Percentiles rank a stretch among this genome's conserved stretches.
Conservation (phyloP, 768 basidiomycete species). For the Calvatia gigantea region DNA sequence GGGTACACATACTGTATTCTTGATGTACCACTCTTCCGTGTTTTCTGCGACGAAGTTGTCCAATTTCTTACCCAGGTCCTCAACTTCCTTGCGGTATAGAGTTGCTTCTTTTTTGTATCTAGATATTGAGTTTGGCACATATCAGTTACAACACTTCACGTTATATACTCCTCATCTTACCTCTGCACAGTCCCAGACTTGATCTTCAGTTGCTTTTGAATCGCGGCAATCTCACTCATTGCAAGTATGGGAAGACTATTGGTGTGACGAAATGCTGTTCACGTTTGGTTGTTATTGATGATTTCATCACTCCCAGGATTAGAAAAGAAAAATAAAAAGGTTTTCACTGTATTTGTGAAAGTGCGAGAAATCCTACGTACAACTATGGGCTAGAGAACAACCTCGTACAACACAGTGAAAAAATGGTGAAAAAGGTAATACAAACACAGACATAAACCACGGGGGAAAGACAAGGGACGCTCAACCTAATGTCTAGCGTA, state of each 20-base stretch:
- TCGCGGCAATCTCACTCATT: conserved; percentile 48
- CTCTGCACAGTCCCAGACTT: conserved; percentile 64
- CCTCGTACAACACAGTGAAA: conserved; percentile 42
- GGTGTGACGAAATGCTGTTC: background rate
- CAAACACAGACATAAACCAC: background rate
- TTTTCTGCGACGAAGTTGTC: conserved; percentile 58
- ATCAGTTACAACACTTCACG: background rate
- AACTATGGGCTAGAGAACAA: conserved; percentile 7
- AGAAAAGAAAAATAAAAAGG: background rate
- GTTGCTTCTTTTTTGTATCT: conserved; percentile 69
- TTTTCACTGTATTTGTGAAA: conserved; percentile 11
- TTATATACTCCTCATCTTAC: conserved; percentile 31
- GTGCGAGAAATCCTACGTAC: conserved; percentile 9
- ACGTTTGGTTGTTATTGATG: background rate
- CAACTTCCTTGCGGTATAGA: conserved; percentile 65
- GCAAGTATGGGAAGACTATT: conserved; percentile 6
- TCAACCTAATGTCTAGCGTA: conserved; percentile 8
- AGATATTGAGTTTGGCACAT: conserved; percentile 4
- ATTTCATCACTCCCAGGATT: conserved; percentile 2
- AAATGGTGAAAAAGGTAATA: conserved; percentile 19
- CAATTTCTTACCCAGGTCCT: conserved; percentile 52
- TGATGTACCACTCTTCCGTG: conserved; percentile 74
- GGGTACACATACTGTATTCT: conserved; percentile 52
- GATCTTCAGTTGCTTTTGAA: conserved; percentile 73
- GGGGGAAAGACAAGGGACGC: background rate